Base-by-base conservation (phyloP, 1,284 basidiomycete species). In the Lignosus rhinocerotis region DNA sequence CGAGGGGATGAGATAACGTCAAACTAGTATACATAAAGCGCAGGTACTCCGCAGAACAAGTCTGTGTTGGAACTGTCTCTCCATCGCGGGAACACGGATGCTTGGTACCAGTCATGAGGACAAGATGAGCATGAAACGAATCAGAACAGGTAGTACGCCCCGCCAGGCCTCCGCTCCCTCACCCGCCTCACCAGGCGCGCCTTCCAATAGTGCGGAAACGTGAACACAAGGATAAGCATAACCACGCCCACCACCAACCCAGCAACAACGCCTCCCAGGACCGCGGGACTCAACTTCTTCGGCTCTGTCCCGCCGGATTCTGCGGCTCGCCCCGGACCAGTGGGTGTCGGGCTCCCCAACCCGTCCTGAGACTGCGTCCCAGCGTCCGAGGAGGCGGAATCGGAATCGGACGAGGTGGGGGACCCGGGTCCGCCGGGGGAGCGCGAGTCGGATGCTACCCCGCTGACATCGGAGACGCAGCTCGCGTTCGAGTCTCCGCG, bases 221-320 rank as follows among this genome's bases (percentile, higher is more conserved):
- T 65, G 50, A 67, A 69, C 14, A 63, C 67, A 10, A 66, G 44
- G 34, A 69, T 19, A 32, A 72, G 56, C 19, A 69, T 45, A 19
- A 65, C 45, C 17, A 70, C 65, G 17, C 64, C 69, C 10, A 63
- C 59, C 5, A 65, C 51, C 9, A 67, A 55, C 34, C 66, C 68
- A 1, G 60, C 65, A 9, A 70, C 62, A 14, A 64, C 67, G 17
- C 70, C 70, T 17, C 65, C 67, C 17, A 72, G 51, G 4, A 66
- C 70, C 17, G 61, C 66, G 8, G 63, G 51, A 48, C 66, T 69
- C 47, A 70, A 54, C 34, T 36, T 48, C 56, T 62, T 66, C 31
- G 51, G 25, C 32, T 44, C 31, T 12, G 17, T 25, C 25, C n/a
- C 38, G 39, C 31, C 30, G 25, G 50, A 33, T n/a, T 42, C 50